phyloP scores from a whole-genome alignment of 2,329 filamentous ascomycete species.

The Colletotrichum godetiae region DNA sequence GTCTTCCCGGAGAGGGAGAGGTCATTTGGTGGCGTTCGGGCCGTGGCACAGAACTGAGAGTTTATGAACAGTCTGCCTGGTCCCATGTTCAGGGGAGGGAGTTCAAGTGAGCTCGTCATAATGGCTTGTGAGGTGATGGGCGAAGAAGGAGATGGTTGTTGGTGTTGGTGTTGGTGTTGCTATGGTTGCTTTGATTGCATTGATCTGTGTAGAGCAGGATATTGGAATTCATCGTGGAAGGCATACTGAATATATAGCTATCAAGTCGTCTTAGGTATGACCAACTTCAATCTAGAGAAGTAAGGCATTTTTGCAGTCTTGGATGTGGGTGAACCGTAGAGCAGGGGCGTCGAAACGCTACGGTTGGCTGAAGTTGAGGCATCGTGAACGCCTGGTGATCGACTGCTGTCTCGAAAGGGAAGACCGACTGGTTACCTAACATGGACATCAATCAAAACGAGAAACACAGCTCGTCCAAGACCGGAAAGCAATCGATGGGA shows the following conservation, averaged over 20 bases:
- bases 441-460: neutral
- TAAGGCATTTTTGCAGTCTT: neutral
- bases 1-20: conserved; percentile 48
- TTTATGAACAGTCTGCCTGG: conserved; percentile 37
- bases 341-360: neutral
- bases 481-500: neutral
- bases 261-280: neutral
- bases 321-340: neutral
- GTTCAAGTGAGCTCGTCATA: conserved; percentile 27
- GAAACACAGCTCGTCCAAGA: no score
- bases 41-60: conserved; percentile 42
- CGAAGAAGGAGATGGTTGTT: neutral
- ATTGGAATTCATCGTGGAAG: neutral
- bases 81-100: neutral
- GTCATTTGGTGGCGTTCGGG: conserved; percentile 36
- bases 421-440: neutral
- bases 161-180: neutral
- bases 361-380: neutral
- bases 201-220: neutral
- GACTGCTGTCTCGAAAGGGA: neutral
- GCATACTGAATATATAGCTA: neutral
- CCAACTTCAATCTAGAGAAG: neutral
- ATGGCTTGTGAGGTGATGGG: neutral
- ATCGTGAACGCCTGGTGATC: neutral
- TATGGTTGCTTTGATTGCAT: neutral